phyloP scores from a whole-genome alignment of 331 rosid genomes.

The Malus hybrid region DNA sequence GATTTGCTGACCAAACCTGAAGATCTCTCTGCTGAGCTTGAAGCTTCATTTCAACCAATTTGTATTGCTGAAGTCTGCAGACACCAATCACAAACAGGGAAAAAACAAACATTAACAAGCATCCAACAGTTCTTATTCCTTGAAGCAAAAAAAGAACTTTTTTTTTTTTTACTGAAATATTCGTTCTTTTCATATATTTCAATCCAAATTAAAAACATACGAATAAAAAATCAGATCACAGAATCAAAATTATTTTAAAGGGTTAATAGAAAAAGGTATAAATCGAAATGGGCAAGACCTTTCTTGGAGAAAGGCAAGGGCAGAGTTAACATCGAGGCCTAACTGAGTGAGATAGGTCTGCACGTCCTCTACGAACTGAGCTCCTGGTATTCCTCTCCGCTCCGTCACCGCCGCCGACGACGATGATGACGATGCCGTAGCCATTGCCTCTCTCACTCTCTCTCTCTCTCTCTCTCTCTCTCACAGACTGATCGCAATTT shows the following conservation, averaged over 20 bases:
- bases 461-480: not conserved
- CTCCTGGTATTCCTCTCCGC: conserved; percentile 84
- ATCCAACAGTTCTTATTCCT: too few species aligned
- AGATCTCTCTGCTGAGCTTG: conserved; percentile 87
- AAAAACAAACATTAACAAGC: too few species aligned
- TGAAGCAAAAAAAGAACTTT: not conserved
- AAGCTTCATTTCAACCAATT: conserved; percentile 84
- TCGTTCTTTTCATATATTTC: not conserved
- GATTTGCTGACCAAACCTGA: conserved; percentile 37
- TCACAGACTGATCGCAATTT: not conserved
- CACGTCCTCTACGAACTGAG: conserved; percentile 72
- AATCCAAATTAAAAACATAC: not conserved
- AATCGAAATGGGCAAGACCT: conserved; percentile 28
- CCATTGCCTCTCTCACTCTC: conserved; percentile 16
- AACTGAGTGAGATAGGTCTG: conserved; percentile 60
- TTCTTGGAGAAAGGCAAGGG: conserved; percentile 63
- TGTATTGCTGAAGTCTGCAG: conserved; percentile 85
- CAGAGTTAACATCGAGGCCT: conserved; percentile 55
- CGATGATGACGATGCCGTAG: conserved; percentile 31
- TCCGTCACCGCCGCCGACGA: conserved; percentile 28
- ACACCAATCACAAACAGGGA: not conserved
- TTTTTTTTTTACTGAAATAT: too few species aligned
- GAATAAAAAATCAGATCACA: not conserved
- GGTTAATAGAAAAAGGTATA: not conserved
- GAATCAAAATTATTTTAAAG: not conserved